Conservation (phyloP, 1,284 basidiomycete species). For the Malassezia yamatoensis region DNA sequence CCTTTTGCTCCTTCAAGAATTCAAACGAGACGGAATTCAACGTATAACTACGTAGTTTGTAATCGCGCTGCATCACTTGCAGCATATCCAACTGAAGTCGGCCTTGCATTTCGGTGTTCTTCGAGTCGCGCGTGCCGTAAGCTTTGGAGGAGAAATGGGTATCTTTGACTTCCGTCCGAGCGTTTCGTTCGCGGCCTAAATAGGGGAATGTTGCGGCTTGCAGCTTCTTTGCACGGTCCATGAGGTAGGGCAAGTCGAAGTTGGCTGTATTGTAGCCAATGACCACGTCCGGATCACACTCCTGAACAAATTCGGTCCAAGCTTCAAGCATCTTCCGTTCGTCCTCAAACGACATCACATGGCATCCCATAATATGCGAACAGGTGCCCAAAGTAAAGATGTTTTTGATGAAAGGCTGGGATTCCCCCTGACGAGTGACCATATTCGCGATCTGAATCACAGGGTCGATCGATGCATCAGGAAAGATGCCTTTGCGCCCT, state of each 20-base stretch:
- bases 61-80: conserved; percentile 48
- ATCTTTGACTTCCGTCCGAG: conserved; percentile 44
- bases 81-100: conserved; percentile 48
- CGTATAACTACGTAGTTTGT: conserved; percentile 46
- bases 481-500: conserved; percentile 47
- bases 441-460: conserved; percentile 48
- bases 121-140: conserved; percentile 46
- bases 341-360: conserved; percentile 41
- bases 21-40: conserved; percentile 48
- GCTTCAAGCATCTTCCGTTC: conserved; percentile 43
- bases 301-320: conserved; percentile 43
- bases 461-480: conserved; percentile 39
- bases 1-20: conserved; percentile 47
- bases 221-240: conserved; percentile 45
- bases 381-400: conserved; percentile 46
- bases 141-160: conserved; percentile 48
- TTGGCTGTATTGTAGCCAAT: conserved; percentile 48
- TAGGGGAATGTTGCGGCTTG: conserved; percentile 41
- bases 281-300: conserved; percentile 44
- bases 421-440: conserved; percentile 47
- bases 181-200: conserved; percentile 38
- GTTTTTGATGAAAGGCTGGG: conserved; percentile 43
- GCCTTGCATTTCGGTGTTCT: conserved; percentile 44
- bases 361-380: conserved; percentile 44
- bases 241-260: conserved; percentile 47